A percentile compares a stretch with the other conserved stretches of the same genome.
phyloP scores from a whole-genome alignment of 2,329 filamentous ascomycete genomes.

The Pseudocercospora cruenta region DNA sequence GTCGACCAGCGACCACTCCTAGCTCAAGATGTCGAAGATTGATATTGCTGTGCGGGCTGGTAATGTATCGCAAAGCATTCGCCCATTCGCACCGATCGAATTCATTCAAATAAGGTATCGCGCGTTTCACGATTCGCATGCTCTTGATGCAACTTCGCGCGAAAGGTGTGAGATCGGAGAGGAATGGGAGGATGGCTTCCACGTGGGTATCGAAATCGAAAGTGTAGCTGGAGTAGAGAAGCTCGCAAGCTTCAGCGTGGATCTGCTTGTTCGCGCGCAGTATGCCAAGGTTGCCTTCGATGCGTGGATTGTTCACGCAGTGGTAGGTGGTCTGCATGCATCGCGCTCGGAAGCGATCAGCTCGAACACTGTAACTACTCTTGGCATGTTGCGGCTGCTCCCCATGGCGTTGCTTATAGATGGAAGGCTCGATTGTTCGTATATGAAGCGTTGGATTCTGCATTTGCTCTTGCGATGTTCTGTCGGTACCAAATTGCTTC shows the following conservation, averaged over 20 bases:
- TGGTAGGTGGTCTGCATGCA: constrained; percentile 60
- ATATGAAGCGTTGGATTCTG: constrained; percentile 44
- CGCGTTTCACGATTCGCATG: constrained; percentile 60
- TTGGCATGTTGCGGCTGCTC: constrained; percentile 35
- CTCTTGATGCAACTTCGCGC: constrained; percentile 54
- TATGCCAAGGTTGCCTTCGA: constrained; percentile 39
- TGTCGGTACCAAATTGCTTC: constrained; percentile 25
- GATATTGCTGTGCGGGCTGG: constrained; percentile 32
- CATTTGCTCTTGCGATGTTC: constrained; percentile 23
- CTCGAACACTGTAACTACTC: constrained; percentile 45
- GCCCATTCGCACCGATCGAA: constrained; percentile 62
- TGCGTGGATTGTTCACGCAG: constrained; percentile 47
- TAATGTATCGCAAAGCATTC: constrained; percentile 55
- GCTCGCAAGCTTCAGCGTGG: constrained; percentile 59
- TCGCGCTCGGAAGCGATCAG: constrained; percentile 47
- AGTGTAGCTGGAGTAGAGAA: constrained; percentile 59
- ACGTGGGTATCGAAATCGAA: constrained; percentile 65
- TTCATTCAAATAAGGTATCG: constrained; percentile 57
- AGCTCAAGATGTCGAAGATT: constrained; percentile 49
- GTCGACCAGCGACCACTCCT: constrained; percentile 60
- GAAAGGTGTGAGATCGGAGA: constrained; percentile 58
- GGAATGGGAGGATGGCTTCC: constrained; percentile 64
- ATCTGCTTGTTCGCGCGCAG: constrained; percentile 46
- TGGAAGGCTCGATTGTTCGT: constrained; percentile 48
- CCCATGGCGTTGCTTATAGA: constrained; percentile 32